phyloP scores from a whole-genome alignment of 2,329 filamentous ascomycete species.

The Calonectria multiphialidica region DNA sequence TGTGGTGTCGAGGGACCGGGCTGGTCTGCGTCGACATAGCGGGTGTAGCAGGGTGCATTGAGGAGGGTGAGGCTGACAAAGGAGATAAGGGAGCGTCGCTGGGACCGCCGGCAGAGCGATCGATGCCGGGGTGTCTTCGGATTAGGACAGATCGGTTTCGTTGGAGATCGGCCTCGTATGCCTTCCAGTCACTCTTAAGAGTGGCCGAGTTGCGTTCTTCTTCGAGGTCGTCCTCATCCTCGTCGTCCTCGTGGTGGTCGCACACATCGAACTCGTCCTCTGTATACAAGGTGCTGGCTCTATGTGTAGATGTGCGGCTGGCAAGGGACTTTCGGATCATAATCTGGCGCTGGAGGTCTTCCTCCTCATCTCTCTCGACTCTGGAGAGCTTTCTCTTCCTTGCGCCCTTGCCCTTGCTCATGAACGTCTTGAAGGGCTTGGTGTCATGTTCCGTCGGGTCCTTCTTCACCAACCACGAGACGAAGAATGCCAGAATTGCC shows the following conservation, averaged over 20 bases:
- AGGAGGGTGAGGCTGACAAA: background rate
- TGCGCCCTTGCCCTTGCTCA: constrained; percentile 28
- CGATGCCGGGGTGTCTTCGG: constrained; percentile 45
- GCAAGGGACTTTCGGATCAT: constrained; percentile 60
- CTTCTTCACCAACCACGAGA: constrained; percentile 39
- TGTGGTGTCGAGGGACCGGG: constrained; percentile 10
- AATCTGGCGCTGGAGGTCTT: constrained; percentile 52
- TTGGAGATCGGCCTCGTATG: constrained; percentile 52
- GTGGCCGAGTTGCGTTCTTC: constrained; percentile 14
- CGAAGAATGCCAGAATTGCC: constrained; percentile 38
- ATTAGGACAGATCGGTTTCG: constrained; percentile 44
- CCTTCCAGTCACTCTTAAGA: constrained; percentile 53
- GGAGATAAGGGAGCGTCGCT: constrained; percentile 3
- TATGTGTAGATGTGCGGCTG: constrained; percentile 42
- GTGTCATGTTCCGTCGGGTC: constrained; percentile 25
- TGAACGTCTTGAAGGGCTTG: constrained; percentile 27
- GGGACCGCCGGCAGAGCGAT: constrained; percentile 25
- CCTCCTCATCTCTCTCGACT: constrained; percentile 38
- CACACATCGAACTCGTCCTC: background rate
- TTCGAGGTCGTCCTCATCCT: constrained; percentile 31
- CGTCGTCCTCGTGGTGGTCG: constrained; percentile 24
- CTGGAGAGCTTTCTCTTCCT: constrained; percentile 35
- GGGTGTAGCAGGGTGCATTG: background rate
- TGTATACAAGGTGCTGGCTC: constrained; percentile 19
- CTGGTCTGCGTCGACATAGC: background rate